Conservation (phyloP, 805 yeast species). For the Wickerhamiella sorbophila region DNA sequence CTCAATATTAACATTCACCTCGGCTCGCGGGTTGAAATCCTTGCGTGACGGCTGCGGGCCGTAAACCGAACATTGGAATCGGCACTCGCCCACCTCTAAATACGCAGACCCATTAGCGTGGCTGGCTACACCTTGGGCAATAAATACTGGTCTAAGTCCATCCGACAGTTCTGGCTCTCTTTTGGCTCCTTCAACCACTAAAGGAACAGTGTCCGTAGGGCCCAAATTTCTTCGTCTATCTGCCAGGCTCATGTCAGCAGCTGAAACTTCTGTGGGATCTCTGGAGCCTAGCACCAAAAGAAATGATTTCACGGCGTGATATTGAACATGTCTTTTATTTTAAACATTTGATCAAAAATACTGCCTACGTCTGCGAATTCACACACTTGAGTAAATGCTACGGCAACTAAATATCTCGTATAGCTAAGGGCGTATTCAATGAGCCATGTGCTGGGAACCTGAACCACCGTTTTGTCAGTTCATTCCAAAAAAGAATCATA, state of each 20-base stretch:
- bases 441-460: too few relatives aligned
- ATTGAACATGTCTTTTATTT: too few relatives aligned
- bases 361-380: too few relatives aligned
- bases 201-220: conserved; percentile 50
- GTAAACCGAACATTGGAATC: conserved; percentile 53
- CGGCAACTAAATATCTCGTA: too few relatives aligned
- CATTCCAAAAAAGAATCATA: too few relatives aligned
- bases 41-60: conserved; percentile 85
- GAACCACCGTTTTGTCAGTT: too few relatives aligned
- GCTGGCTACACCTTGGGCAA: conserved; percentile 48
- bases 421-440: too few relatives aligned
- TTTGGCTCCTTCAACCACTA: conserved; percentile 27
- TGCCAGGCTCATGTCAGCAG: conserved; percentile 20
- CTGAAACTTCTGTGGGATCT: too few relatives aligned
- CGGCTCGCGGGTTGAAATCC: conserved; percentile 51
- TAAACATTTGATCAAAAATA: too few relatives aligned
- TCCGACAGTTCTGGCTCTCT: conserved; percentile 14
- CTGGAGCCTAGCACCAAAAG: too few relatives aligned
- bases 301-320: too few relatives aligned
- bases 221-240: conserved; percentile 85
- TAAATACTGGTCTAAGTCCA: conserved; percentile 32
- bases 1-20: conserved; percentile 45
- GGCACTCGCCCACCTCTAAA: conserved; percentile 48
- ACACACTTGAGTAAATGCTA: too few relatives aligned
- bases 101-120: conserved; percentile 77